Evolutionary conservation across 805 yeast species (phyloP).

Genomic region (Kregervanrija delftensis): DNA sequence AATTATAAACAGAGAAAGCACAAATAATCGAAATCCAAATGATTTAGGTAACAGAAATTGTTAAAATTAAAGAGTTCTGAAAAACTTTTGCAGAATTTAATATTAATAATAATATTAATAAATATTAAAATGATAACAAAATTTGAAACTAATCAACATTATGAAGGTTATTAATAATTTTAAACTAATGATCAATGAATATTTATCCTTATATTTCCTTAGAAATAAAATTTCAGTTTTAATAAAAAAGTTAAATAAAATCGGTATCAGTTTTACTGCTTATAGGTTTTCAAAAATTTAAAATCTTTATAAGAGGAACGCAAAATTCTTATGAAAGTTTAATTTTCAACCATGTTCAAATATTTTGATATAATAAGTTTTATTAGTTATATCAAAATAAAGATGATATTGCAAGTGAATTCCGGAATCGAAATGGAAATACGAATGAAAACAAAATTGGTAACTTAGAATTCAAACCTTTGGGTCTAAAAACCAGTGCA

Average conservation of each 20-base stretch:
- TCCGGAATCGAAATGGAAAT: slow-evolving; percentile 15
- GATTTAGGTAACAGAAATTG: slow-evolving; percentile 11
- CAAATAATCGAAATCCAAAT: slow-evolving; percentile 5
- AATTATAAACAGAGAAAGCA: slow-evolving; percentile 8
- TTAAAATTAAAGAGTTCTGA: slow-evolving; percentile 15
- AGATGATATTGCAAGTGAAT: neutral
- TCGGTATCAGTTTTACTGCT: slow-evolving; percentile 18
- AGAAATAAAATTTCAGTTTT: slow-evolving; percentile 20
- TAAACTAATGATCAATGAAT: slow-evolving; percentile 25
- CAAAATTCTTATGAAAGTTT: slow-evolving; percentile 21
- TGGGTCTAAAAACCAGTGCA: slow-evolving; percentile 23
- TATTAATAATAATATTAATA: slow-evolving; percentile 1
- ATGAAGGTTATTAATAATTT: slow-evolving; percentile 20
- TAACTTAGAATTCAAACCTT: slow-evolving; percentile 14
- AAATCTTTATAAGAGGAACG: slow-evolving; percentile 22
- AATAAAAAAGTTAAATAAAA: slow-evolving; percentile 22
- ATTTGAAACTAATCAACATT: neutral
- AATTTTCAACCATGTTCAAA: slow-evolving; percentile 11
- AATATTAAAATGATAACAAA: slow-evolving; percentile 3
- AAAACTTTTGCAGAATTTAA: slow-evolving; percentile 3
- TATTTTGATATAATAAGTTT: slow-evolving; percentile 14
- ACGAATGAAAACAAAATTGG: slow-evolving; percentile 18
- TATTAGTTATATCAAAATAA: slow-evolving; percentile 13
- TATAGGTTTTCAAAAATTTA: slow-evolving; percentile 23
- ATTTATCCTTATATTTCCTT: slow-evolving; percentile 21